Evolutionary conservation across 108 stramenopile species (phyloP).

Genomic region (Cyclotella distinguenda): DNA sequence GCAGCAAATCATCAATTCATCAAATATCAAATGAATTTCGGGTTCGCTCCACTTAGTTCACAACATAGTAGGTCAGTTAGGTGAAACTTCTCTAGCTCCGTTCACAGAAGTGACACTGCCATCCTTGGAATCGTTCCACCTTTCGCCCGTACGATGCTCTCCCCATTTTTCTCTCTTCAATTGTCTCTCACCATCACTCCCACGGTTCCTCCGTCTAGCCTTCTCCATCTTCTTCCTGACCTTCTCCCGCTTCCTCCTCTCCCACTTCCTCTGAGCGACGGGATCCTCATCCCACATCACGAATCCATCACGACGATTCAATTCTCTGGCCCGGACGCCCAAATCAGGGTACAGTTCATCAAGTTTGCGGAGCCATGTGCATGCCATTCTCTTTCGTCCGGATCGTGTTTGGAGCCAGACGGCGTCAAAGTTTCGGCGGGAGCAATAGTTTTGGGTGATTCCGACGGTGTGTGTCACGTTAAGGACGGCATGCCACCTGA

Average conservation of each 20-base stretch:
- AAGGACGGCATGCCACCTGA: slow-evolving; percentile 94
- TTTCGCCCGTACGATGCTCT: slow-evolving; percentile 37
- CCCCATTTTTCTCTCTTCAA: slow-evolving; percentile 46
- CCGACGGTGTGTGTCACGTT: slow-evolving; percentile 96
- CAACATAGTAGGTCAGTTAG: not conserved
- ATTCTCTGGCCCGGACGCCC: slow-evolving; percentile 64
- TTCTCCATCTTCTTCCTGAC: slow-evolving; percentile 42
- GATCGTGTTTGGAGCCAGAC: slow-evolving; percentile 92
- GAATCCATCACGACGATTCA: slow-evolving; percentile 85
- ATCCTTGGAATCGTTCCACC: slow-evolving; percentile 11
- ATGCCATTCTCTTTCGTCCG: slow-evolving; percentile 94
- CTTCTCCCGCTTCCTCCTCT: slow-evolving; percentile 48
- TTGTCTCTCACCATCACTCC: slow-evolving; percentile 22
- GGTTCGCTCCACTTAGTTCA: not conserved
- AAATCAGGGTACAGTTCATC: slow-evolving; percentile 73
- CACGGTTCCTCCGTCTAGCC: slow-evolving; percentile 16
- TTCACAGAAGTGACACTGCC: not conserved
- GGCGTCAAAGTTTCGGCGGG: slow-evolving; percentile 86
- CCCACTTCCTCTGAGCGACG: slow-evolving; percentile 38
- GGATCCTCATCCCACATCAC: slow-evolving; percentile 86
- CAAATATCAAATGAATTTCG: not conserved
- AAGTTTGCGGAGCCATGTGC: slow-evolving; percentile 81
- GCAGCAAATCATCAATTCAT: too few species aligned
- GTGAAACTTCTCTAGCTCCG: not conserved
- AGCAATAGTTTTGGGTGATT: slow-evolving; percentile 97